Conservation (phyloP, 2,329 filamentous ascomycete species). For the Trichoderma sp. region DNA sequence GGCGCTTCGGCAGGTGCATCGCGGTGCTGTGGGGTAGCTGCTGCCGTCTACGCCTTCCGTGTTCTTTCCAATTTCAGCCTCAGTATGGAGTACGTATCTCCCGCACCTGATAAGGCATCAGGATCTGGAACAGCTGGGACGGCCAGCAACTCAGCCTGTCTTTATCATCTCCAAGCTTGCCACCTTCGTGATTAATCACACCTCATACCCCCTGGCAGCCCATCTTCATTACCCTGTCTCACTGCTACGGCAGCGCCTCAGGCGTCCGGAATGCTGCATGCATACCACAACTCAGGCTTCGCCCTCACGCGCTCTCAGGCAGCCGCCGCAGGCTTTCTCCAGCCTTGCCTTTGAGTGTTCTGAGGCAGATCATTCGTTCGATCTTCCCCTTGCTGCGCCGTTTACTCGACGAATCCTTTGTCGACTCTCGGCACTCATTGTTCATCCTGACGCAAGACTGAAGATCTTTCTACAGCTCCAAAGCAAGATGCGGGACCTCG, state of each 20-base stretch:
- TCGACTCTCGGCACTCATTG: constrained; percentile 21
- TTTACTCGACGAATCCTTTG: not conserved
- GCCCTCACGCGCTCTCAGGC: constrained; percentile 6
- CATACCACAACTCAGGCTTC: constrained; percentile 22
- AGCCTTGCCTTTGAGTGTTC: constrained; percentile 12
- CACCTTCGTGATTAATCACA: not conserved
- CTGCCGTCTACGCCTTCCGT: not conserved
- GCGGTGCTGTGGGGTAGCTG: constrained; percentile 8
- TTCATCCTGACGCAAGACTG: constrained; percentile 26
- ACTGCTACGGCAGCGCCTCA: constrained; percentile 2
- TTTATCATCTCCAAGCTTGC: not conserved
- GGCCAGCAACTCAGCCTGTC: not conserved
- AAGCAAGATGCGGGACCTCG: not conserved
- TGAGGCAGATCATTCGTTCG: not conserved
- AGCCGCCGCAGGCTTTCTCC: not conserved
- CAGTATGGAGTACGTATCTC: not conserved
- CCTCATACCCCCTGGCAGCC: not conserved
- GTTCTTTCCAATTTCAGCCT: not conserved
- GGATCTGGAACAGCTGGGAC: not conserved
- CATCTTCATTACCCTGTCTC: constrained; percentile 21
- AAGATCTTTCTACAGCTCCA: constrained; percentile 6
- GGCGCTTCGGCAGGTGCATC: constrained; percentile 19
- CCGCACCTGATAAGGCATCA: not conserved
- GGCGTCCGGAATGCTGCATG: constrained; percentile 26
- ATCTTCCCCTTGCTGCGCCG: not conserved